Evolutionary conservation across 768 basidiomycete genomes (phyloP).

Genomic region (Auricularia sp.): DNA sequence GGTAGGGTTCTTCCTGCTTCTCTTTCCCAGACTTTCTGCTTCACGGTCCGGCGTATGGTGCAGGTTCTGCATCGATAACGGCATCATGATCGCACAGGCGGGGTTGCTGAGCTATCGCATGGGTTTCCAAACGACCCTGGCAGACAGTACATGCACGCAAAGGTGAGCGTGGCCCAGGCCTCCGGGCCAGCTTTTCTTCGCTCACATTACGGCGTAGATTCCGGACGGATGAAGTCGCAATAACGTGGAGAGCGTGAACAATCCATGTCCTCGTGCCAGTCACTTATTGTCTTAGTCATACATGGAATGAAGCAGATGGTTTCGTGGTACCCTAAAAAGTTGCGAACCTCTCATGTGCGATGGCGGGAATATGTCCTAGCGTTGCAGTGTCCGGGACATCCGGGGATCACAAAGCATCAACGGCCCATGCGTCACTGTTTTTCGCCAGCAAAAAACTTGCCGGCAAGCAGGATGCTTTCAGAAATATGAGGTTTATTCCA

Average conservation of each 20-base stretch:
- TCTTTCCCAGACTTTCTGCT: neutral
- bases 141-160: slow-evolving; percentile 87
- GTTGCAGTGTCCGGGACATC: no score
- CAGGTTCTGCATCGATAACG: slow-evolving; percentile 98
- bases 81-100: slow-evolving; percentile 99
- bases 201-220: slow-evolving; percentile 43
- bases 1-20: slow-evolving; percentile 35
- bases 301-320: neutral
- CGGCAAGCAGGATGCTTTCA: no score
- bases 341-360: no score
- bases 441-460: no score
- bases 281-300: neutral
- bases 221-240: slow-evolving; percentile 88
- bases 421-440: no score
- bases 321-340: no score
- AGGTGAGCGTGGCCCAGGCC: slow-evolving; percentile 39
- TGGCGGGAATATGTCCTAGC: no score
- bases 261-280: neutral
- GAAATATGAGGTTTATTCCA: no score
- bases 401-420: no score
- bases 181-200: neutral
- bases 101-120: slow-evolving; percentile 86
- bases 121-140: slow-evolving; percentile 70
- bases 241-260: slow-evolving; percentile 68
- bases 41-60: neutral